Percentiles rank a stretch among this genome's conserved stretches.
Evolutionary conservation across 371 early-diverging fungal genomes (phyloP).

Genomic region (Polyrhizophydium stewartii): DNA sequence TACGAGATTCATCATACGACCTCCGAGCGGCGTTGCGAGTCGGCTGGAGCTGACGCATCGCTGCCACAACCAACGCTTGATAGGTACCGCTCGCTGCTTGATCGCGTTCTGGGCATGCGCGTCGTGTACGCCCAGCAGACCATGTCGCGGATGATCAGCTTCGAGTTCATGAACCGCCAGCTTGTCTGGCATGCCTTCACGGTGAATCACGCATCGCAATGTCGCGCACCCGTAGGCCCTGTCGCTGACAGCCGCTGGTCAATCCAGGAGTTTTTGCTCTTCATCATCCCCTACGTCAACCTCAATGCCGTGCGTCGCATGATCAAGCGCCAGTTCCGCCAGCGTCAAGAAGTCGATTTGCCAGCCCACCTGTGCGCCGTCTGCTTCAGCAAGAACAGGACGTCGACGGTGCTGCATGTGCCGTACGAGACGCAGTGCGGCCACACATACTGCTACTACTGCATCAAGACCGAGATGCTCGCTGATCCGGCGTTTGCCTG

Average conservation of each 20-base stretch:
- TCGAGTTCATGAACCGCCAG: conserved; percentile 90
- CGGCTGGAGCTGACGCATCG: not conserved
- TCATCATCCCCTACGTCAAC: conserved; percentile 81
- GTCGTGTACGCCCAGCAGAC: conserved; percentile 76
- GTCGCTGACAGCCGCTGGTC: not conserved
- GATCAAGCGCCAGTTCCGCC: not conserved
- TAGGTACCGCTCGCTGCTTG: conserved; percentile 73
- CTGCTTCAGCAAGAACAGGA: conserved; percentile 54
- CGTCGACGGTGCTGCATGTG: conserved; percentile 48
- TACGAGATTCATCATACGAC: conserved; percentile 23
- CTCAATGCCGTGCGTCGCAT: conserved; percentile 61
- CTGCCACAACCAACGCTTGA: conserved; percentile 29
- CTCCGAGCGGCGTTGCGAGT: not conserved
- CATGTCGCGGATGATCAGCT: conserved; percentile 73
- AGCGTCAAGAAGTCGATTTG: too few relatives aligned
- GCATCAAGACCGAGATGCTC: conserved; percentile 73
- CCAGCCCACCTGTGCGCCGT: conserved; percentile 67
- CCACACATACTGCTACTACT: conserved; percentile 85
- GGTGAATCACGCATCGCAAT: conserved; percentile 21
- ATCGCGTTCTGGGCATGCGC: conserved; percentile 75
- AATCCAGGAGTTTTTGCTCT: conserved; percentile 80
- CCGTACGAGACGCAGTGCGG: conserved; percentile 75
- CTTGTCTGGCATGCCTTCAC: conserved; percentile 94
- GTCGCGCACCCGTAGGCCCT: not conserved
- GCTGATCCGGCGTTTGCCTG: conserved; percentile 72